A percentile compares a stretch with the other conserved stretches of the same genome.
These are phyloP conservation scores for Myriosclerotinia curreyana DNA, from an alignment of 2,329 filamentous ascomycete species.

Conservation along the genomic window DNA sequence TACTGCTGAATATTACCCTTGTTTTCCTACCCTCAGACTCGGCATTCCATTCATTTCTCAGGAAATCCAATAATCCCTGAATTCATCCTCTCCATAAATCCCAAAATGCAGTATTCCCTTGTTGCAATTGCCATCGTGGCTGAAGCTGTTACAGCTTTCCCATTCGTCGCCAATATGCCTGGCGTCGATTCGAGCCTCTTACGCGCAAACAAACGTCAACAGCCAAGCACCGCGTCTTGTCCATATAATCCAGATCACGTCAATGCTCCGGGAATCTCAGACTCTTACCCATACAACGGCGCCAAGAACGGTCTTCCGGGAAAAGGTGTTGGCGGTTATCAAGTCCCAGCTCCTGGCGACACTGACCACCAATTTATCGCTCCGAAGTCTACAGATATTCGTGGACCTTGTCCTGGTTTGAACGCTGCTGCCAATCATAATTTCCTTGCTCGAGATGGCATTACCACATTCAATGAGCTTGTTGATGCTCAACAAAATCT, in stretches of 20 bases:
- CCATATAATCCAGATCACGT: slow-evolving; percentile 6
- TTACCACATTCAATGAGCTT: slow-evolving; percentile 35
- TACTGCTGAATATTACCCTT: too few relatives aligned
- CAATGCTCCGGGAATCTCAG: slow-evolving; percentile 4
- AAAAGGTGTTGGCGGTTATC: slow-evolving; percentile 44
- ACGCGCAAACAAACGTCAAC: slow-evolving; percentile 22
- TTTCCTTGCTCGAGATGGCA: slow-evolving; percentile 42
- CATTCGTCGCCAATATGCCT: slow-evolving; percentile 41
- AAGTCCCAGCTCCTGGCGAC: slow-evolving; percentile 43
- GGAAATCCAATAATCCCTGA: not conserved
- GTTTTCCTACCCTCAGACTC: too few relatives aligned
- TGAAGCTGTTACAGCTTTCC: slow-evolving; percentile 38
- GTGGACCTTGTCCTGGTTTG: slow-evolving; percentile 40
- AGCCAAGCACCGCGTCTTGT: not conserved
- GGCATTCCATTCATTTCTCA: not conserved
- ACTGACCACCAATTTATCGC: slow-evolving; percentile 30
- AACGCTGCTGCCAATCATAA: slow-evolving; percentile 45
- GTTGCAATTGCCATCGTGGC: slow-evolving; percentile 13
- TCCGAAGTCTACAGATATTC: slow-evolving; percentile 19
- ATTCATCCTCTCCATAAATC: not conserved
- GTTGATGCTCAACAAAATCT: slow-evolving; percentile 35
- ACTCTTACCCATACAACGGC: slow-evolving; percentile 7
- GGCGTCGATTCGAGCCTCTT: slow-evolving; percentile 42
- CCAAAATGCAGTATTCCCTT: not conserved
- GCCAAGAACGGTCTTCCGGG: slow-evolving; percentile 35